Conservation (phyloP, 164 flowering plant genomes). For the Berberis thunbergii region DNA sequence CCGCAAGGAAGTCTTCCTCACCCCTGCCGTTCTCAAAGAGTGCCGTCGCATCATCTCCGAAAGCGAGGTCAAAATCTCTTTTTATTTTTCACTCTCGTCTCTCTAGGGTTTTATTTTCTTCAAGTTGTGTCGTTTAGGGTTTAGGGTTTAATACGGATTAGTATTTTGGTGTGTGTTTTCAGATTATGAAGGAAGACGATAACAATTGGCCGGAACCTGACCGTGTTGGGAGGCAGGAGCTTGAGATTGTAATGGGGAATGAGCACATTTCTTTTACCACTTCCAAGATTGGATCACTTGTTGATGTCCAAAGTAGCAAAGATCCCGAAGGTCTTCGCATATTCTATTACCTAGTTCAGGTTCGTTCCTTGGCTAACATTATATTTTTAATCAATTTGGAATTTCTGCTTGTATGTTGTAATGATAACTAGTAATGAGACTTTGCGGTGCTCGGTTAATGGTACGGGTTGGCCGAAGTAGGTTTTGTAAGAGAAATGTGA, state of each 20-base stretch:
- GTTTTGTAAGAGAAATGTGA: no score
- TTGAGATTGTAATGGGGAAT: slow-evolving; percentile 96
- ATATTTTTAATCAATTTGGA: no score
- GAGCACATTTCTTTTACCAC: slow-evolving; percentile 97
- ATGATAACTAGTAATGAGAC: no score
- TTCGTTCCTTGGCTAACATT: slow-evolving; percentile 6
- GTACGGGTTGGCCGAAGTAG: no score
- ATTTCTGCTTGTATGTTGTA: no score
- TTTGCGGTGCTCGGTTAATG: no score
- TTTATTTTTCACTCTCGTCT: neutral
- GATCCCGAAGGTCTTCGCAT: slow-evolving; percentile 98
- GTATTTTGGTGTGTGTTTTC: neutral
- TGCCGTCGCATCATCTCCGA: slow-evolving; percentile 84
- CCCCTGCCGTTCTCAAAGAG: slow-evolving; percentile 80
- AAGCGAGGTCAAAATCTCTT: slow-evolving; percentile 49
- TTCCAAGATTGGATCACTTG: slow-evolving; percentile 93
- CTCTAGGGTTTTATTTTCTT: neutral
- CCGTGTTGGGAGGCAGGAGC: slow-evolving; percentile 87
- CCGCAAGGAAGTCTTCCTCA: slow-evolving; percentile 84
- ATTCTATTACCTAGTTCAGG: slow-evolving; percentile 97
- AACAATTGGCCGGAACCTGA: slow-evolving; percentile 96
- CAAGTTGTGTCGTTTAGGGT: neutral
- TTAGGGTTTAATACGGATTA: neutral
- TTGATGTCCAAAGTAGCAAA: slow-evolving; percentile 90
- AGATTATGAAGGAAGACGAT: slow-evolving; percentile 99